phyloP scores from a whole-genome alignment of 1,284 basidiomycete genomes.

The Phlebopus sp. region DNA sequence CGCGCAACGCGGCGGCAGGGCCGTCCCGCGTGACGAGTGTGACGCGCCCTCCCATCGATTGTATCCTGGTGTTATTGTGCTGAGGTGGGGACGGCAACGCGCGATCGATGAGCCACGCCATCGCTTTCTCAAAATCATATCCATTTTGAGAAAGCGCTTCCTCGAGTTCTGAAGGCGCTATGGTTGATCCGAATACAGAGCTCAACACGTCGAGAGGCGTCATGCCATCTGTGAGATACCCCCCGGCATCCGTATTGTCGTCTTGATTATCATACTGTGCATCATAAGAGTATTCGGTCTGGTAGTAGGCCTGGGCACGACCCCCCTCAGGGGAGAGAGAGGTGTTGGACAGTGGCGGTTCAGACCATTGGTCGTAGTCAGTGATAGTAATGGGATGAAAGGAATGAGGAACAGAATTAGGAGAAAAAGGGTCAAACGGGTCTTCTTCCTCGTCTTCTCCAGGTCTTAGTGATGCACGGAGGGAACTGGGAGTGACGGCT shows the following conservation, averaged over 20 bases:
- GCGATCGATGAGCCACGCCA: constrained; percentile 88
- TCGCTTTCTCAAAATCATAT: constrained; percentile 93
- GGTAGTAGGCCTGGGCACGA: constrained; percentile 31
- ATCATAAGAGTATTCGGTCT: constrained; percentile 35
- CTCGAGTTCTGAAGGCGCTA: constrained; percentile 89
- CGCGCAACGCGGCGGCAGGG: constrained; percentile 35
- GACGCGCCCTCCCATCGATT: constrained; percentile 61
- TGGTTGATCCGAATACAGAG: constrained; percentile 87
- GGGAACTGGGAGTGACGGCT: constrained; percentile 36
- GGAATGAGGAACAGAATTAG: constrained; percentile 45
- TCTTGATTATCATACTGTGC: constrained; percentile 37
- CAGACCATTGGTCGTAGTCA: constrained; percentile 65
- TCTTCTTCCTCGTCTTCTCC: constrained; percentile 62
- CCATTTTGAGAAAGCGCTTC: constrained; percentile 85
- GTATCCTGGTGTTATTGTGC: constrained; percentile 48
- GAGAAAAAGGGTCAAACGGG: constrained; percentile 71
- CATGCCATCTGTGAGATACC: constrained; percentile 78
- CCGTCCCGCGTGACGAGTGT: constrained; percentile 58
- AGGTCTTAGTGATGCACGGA: constrained; percentile 60
- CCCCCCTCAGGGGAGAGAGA: constrained; percentile 49
- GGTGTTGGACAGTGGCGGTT: constrained; percentile 37
- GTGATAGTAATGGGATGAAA: constrained; percentile 63
- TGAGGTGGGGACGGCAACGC: constrained; percentile 46
- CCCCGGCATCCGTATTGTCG: constrained; percentile 53
- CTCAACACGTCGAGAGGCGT: constrained; percentile 95